phyloP scores from a whole-genome alignment of 345 rosid species.

The Eucalyptus lansdowneana region DNA sequence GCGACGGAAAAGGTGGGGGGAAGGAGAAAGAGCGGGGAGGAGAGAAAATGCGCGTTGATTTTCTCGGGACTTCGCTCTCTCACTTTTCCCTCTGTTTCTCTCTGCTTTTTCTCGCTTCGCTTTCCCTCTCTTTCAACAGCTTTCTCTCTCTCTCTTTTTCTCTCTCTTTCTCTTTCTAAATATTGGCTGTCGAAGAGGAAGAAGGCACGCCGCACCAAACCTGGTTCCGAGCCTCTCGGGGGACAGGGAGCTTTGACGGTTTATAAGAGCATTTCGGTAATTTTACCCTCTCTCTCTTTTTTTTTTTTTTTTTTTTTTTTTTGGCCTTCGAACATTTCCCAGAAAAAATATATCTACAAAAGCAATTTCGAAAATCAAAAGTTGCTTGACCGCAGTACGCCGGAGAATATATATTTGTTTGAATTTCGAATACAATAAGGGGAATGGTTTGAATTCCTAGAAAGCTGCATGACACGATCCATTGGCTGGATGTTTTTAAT shows the following conservation, averaged over 20 bases:
- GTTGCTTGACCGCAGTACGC: background rate
- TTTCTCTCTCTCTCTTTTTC: background rate
- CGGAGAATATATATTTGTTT: background rate
- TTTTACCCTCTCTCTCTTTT: background rate
- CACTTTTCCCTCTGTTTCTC: constrained; percentile 28
- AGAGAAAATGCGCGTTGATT: background rate
- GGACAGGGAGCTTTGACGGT: background rate
- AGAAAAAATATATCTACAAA: background rate
- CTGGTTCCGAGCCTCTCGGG: constrained; percentile 64
- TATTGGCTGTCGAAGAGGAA: background rate
- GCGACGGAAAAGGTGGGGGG: background rate
- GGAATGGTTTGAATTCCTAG: background rate
- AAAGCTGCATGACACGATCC: background rate
- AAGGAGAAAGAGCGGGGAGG: background rate
- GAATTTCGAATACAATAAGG: background rate
- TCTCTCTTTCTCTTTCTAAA: background rate
- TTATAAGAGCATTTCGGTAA: constrained; percentile 13
- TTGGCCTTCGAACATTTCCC: background rate
- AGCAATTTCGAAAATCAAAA: background rate
- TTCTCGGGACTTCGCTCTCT: constrained; percentile 4
- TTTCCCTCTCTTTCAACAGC: background rate
- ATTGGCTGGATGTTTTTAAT: background rate
- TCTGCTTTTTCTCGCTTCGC: background rate
- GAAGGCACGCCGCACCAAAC: constrained; percentile 30
- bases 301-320: background rate